Base-by-base conservation (phyloP, 257 asterid species). In the Handroanthus guayacan region DNA sequence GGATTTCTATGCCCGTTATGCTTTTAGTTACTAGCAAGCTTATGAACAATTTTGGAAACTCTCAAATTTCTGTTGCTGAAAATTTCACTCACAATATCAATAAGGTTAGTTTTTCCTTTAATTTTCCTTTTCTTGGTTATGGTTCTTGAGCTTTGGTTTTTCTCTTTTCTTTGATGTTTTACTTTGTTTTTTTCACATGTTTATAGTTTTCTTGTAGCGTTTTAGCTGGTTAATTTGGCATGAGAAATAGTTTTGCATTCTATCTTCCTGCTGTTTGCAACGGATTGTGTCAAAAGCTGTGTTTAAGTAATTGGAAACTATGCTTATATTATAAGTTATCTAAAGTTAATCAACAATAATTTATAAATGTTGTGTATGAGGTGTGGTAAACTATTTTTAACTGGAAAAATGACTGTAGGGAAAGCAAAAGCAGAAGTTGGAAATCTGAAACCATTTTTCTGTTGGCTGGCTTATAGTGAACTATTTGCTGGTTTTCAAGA, bases 1-100 rank as follows among this genome's bases (percentile, higher is more conserved):
- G 98, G 34, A 10, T 87, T 41, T 82, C 93, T 66, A 82, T 89
- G 90, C 97, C 97, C 2, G 82, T 64, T 18, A 90, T 80, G 91
- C 86, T 92, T 8, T 60, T 89, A 1, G 82, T 90, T 4, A 89
- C 91, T 4, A 82, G 95, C 83, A 87, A 84, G 69, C 84, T 94
- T 67, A 81, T 90, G 90, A 92, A 94, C 83, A 88, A 75, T 41
- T 81, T 94, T 47, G 99, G 97, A 1, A 31, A 54, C 44, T 18
- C 83, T 38, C 83, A 77, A 57, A 9, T 17, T 62, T 79, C 90
- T 0, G 0, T 55, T 6, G 9, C 83, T n/a, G 74, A 58, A 5
- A 38, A 25, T 64, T 89, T 91, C 82, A 75, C 68, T 10, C 83
- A 79, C 67, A 71, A 11, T 57, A 78, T 91, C 74, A 87, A 86